Conservation (phyloP, 78 protist species). For the Dictyostelium firmibasis region DNA sequence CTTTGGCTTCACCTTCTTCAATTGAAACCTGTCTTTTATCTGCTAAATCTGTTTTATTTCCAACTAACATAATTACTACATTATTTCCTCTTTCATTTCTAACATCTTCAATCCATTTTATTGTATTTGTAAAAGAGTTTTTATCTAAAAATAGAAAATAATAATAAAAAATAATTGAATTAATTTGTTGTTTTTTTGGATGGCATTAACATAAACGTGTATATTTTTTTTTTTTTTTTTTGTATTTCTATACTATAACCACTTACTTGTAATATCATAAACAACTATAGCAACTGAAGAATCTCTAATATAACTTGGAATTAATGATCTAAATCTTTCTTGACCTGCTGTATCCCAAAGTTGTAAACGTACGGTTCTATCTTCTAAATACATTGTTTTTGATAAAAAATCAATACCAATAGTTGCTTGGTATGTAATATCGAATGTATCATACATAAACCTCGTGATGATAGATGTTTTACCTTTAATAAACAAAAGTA, state of each 20-base stretch:
- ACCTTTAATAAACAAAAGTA: no score
- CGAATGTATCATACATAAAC: slow-evolving; percentile 99
- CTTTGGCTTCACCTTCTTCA: slow-evolving; percentile 97
- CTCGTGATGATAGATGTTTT: slow-evolving; percentile 97
- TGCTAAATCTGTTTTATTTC: slow-evolving; percentile 96
- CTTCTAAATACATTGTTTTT: slow-evolving; percentile 97
- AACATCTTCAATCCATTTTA: slow-evolving; percentile 97
- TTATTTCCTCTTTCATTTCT: slow-evolving; percentile 95
- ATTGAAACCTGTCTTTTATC: slow-evolving; percentile 94
- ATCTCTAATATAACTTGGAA: slow-evolving; percentile 99
- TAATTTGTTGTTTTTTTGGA: neutral
- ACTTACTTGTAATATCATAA: slow-evolving; percentile 97
- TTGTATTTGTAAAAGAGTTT: slow-evolving; percentile 85
- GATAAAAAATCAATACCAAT: slow-evolving; percentile 98
- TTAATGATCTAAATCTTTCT: slow-evolving; percentile 95
- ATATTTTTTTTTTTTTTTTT: no score
- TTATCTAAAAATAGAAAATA: slow-evolving; percentile 66
- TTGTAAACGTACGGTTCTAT: slow-evolving; percentile 96
- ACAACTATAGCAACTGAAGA: slow-evolving; percentile 97
- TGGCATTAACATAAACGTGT: no score
- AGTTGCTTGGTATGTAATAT: slow-evolving; percentile 96
- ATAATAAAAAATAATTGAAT: neutral
- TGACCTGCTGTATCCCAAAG: no score
- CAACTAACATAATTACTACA: slow-evolving; percentile 96
- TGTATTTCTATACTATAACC: no score